These are phyloP conservation scores for Sindora glabra DNA, from an alignment of 306 rosid genomes.

Conservation along the genomic window DNA sequence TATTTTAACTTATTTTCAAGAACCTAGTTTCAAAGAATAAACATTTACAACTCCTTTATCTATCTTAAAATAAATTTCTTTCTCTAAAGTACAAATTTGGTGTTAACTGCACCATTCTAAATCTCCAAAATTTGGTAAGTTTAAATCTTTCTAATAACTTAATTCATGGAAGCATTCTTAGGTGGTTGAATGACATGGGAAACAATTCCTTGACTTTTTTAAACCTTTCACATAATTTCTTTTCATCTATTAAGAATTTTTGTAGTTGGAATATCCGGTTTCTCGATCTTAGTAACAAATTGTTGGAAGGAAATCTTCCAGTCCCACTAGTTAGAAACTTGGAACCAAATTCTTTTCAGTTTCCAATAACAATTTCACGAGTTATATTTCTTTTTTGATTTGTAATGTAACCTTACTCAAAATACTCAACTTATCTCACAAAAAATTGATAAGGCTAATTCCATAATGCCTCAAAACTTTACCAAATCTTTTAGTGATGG, in stretches of 20 bases:
- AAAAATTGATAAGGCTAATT: no score
- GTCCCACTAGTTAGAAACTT: not conserved
- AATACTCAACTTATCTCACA: no score
- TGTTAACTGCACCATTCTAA: not conserved
- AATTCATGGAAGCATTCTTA: constrained; percentile 16
- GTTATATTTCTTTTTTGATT: not conserved
- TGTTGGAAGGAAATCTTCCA: not conserved
- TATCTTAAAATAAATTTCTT: not conserved
- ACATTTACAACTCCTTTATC: not conserved
- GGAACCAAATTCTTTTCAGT: not conserved
- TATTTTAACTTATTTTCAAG: not conserved
- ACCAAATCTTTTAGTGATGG: no score
- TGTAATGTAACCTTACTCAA: no score
- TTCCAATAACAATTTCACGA: constrained; percentile 17
- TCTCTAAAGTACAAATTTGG: not conserved
- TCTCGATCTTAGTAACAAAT: no score
- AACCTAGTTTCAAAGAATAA: not conserved
- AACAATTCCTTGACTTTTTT: not conserved
- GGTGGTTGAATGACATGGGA: constrained; percentile 9
- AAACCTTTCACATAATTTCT: not conserved
- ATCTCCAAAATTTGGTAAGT: accelerated
- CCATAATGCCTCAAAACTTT: no score
- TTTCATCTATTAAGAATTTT: not conserved
- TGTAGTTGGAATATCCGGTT: accelerated
- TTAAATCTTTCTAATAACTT: constrained; percentile 20